Conservation (phyloP, 2,329 filamentous ascomycete genomes). For the Dactylellina sp. region DNA sequence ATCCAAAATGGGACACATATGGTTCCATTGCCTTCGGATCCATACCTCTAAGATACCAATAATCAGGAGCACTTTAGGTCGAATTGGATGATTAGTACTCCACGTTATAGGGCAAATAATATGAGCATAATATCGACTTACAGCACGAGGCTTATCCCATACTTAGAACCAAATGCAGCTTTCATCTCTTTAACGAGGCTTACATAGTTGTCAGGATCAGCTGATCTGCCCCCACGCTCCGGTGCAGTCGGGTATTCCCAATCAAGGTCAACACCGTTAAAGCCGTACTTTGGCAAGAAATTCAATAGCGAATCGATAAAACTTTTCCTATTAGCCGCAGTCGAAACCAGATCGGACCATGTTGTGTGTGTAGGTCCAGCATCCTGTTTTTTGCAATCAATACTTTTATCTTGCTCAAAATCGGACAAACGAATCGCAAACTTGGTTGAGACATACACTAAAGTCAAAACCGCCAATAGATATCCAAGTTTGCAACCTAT, state of each 20-base stretch:
- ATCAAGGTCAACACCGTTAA: constrained; percentile 67
- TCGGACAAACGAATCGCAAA: too few species aligned
- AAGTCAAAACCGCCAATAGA: constrained; percentile 62
- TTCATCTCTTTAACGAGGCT: constrained; percentile 60
- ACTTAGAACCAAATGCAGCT: constrained; percentile 62
- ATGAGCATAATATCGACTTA: constrained; percentile 1
- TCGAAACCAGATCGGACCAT: constrained; percentile 62
- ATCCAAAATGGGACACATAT: constrained; percentile 62
- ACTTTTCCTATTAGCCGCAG: constrained; percentile 58
- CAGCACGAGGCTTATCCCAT: constrained; percentile 55
- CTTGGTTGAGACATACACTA: constrained; percentile 59
- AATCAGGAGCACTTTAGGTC: constrained; percentile 42
- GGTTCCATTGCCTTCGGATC: constrained; percentile 59
- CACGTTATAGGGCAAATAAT: background rate
- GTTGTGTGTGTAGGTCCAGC: constrained; percentile 60
- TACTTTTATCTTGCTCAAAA: too few species aligned
- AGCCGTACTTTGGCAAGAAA: constrained; percentile 65
- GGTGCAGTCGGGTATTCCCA: constrained; percentile 65
- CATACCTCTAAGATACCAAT: constrained; percentile 61
- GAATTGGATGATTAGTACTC: background rate
- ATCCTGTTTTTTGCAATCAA: constrained; percentile 62
- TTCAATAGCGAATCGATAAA: constrained; percentile 64
- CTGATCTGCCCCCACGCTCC: constrained; percentile 63
- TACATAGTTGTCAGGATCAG: constrained; percentile 63
- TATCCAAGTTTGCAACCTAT: constrained; percentile 61